phyloP scores from a whole-genome alignment of 495 filamentous ascomycete species.

The Daldinia concentrica region DNA sequence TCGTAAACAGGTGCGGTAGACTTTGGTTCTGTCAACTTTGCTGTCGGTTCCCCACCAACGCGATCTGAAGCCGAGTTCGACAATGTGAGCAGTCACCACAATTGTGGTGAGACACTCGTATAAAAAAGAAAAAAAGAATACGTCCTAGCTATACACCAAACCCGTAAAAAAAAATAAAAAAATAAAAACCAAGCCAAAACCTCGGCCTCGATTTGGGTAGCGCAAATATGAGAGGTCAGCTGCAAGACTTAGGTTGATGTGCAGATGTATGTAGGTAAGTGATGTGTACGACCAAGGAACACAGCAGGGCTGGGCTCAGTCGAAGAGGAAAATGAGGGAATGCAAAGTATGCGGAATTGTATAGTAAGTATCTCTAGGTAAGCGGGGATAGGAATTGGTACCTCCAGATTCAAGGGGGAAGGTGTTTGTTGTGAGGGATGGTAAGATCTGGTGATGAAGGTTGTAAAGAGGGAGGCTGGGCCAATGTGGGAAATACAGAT shows the following conservation, averaged over 20 bases:
- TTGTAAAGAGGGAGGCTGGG: conserved; percentile 42
- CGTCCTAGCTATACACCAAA: conserved; percentile 18
- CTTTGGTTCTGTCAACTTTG: conserved; percentile 53
- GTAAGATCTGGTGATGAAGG: conserved; percentile 18
- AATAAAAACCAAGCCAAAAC: conserved; percentile 13
- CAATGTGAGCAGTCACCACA: conserved; percentile 60
- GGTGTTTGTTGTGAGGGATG: conserved; percentile 11
- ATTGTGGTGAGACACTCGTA: conserved; percentile 27
- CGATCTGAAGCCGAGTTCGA: conserved; percentile 50
- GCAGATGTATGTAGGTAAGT: conserved; percentile 9
- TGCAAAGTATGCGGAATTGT: not conserved
- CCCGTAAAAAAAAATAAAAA: not conserved
- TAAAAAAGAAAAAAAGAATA: conserved; percentile 17
- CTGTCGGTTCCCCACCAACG: conserved; percentile 51
- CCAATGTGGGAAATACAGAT: conserved; percentile 36
- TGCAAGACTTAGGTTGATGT: conserved; percentile 11
- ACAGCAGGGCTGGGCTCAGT: conserved; percentile 1
- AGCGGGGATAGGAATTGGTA: conserved; percentile 22
- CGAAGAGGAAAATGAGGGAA: conserved; percentile 9
- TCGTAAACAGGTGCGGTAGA: conserved; percentile 48
- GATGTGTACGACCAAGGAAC: conserved; percentile 11
- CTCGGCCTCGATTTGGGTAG: conserved; percentile 11
- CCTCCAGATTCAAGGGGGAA: conserved; percentile 14
- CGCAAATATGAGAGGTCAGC: conserved; percentile 10
- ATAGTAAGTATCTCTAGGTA: conserved; percentile 25